Base-by-base conservation (phyloP, 75 land plant genomes). In the Adiantum capillusveneris region DNA sequence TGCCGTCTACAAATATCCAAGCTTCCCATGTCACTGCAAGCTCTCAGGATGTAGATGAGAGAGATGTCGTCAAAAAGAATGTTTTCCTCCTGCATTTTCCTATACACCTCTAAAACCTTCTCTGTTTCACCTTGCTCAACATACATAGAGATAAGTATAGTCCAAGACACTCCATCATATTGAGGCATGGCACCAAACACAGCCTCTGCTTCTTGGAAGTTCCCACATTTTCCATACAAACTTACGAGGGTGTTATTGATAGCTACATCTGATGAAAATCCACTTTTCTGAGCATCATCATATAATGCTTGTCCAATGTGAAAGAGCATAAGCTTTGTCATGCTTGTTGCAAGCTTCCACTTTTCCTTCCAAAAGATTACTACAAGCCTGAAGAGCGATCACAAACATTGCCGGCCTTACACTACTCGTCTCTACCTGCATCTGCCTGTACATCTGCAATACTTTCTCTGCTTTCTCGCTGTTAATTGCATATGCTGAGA, bases 401-500 rank as follows among this genome's bases (percentile, higher is more conserved):
- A 82, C 83, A 67, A 77, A 80, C 30, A 56, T 69, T 29, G 77
- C 71, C 28, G 77, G 81, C 54, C 74, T 74, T 21, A 39, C 68
- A 26, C 56, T 74, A 53, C 69, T 34, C 25, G 74, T 75, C 19
- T 20, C 57, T 51, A 48, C 31, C 56, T 68, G 83, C 90, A 86
- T 86, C 24, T 74, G 54, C 19, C 56, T 60, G 36, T 81, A 86
- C 41, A 79, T 36, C 22, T 74, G 62, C 22, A 83, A 17, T 12
- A 78, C 80, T 31, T 44, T 24, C 30, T 64, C 19, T 22, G 61
- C 56, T n/a, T n/a, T n/a, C 12, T 57, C 18, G 9, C 72, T 71
- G 49, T 84, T 75, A 31, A 76, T 77, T 31, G 65, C 82, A 71
- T 77, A 81, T 7, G 81, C 77, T 18, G 77, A 76, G 58, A 87